These are phyloP conservation scores for Podaxis sp. DNA, from an alignment of 768 basidiomycete genomes.

Conservation along the genomic window DNA sequence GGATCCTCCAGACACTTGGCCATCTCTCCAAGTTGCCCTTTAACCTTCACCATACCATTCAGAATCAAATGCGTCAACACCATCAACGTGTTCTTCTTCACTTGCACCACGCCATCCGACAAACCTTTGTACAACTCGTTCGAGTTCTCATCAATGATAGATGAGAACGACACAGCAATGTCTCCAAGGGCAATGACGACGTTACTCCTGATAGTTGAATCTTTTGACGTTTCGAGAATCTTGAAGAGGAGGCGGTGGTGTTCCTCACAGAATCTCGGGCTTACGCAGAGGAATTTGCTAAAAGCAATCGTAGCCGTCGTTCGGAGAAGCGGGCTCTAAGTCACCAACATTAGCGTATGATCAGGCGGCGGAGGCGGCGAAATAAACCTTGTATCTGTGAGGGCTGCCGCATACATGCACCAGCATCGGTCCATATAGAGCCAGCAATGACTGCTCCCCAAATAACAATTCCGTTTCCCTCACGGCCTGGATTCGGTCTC, in stretches of 20 bases:
- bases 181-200: conserved; percentile 98
- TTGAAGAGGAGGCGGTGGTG: conserved; percentile 90
- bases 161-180: conserved; percentile 97
- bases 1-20: conserved; percentile 98
- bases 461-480: conserved; percentile 88
- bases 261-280: conserved; percentile 89
- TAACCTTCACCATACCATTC: conserved; percentile 99
- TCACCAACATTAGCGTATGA: conserved; percentile 9
- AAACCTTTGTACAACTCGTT: conserved; percentile 94
- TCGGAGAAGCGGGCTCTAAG: conserved; percentile 80
- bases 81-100: conserved; percentile 99
- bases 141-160: conserved; percentile 95
- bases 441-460: conserved; percentile 77
- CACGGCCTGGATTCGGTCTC: conserved; percentile 82
- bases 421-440: conserved; percentile 86
- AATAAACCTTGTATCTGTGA: conserved; percentile 81
- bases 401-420: conserved; percentile 90
- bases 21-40: conserved; percentile 99
- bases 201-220: conserved; percentile 90
- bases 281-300: conserved; percentile 96
- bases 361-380: background rate
- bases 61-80: conserved; percentile 95
- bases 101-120: conserved; percentile 79
- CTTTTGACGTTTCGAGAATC: conserved; percentile 88
- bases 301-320: conserved; percentile 87